phyloP scores from a whole-genome alignment of 129 eudicot species.

The Lactuca saligna region DNA sequence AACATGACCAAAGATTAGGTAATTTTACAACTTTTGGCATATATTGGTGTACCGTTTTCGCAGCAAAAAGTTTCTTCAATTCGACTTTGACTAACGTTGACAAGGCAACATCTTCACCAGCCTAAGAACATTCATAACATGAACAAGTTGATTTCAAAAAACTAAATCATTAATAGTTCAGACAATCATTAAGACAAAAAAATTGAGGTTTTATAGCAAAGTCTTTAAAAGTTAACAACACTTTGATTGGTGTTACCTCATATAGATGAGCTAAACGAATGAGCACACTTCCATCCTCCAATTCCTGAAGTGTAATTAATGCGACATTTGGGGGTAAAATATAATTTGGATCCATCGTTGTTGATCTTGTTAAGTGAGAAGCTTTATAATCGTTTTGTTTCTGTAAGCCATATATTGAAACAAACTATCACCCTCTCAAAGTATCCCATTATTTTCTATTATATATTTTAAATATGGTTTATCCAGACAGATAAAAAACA shows the following conservation, averaged over 20 bases:
- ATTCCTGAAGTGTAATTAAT: slow-evolving; percentile 83
- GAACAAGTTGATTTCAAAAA: slow-evolving; percentile 12
- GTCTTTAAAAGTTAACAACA: background rate
- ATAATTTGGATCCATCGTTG: slow-evolving; percentile 65
- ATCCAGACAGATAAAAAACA: background rate
- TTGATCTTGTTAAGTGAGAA: slow-evolving; percentile 46
- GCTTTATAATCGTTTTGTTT: slow-evolving; percentile 62
- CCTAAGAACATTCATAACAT: slow-evolving; percentile 48
- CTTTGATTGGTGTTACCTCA: slow-evolving; percentile 51
- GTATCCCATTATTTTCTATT: background rate
- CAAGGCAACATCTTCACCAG: slow-evolving; percentile 66
- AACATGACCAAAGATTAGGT: background rate
- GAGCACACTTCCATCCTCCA: slow-evolving; percentile 65
- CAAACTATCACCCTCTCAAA: slow-evolving; percentile 1
- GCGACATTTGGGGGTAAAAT: slow-evolving; percentile 82
- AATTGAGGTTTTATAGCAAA: background rate
- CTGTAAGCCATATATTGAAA: slow-evolving; percentile 34
- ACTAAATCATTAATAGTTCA: background rate
- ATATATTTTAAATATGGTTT: too few relatives aligned
- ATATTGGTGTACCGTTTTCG: slow-evolving; percentile 47
- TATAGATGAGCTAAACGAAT: slow-evolving; percentile 88
- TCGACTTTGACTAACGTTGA: slow-evolving; percentile 73
- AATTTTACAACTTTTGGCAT: background rate
- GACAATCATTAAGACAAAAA: background rate
- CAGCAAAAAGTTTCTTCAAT: slow-evolving; percentile 64